Evolutionary conservation across 164 flowering plant species (phyloP).

Genomic region (Piper longum): DNA sequence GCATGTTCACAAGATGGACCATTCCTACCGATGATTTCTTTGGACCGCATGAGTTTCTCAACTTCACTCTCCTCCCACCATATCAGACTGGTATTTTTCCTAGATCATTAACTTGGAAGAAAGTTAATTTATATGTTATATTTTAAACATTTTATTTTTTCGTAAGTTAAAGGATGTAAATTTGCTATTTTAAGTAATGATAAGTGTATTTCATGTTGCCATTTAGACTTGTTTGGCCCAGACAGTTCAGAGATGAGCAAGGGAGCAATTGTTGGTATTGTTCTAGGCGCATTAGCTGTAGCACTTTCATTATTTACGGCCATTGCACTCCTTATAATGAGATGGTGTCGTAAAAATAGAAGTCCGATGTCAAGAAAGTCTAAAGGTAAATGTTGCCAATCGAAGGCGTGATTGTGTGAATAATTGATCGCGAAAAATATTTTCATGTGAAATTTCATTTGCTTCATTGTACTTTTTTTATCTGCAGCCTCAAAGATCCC

Average conservation of each 20-base stretch:
- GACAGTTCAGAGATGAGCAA: constrained; percentile 20
- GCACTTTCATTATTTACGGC: constrained; percentile 20
- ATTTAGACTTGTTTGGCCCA: constrained; percentile 16
- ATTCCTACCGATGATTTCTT: constrained; percentile 32
- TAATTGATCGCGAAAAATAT: no score
- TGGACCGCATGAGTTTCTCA: constrained; percentile 83
- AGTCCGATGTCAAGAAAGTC: constrained; percentile 19
- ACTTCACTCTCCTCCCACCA: constrained; percentile 54
- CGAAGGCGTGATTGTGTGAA: no score
- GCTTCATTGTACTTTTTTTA: no score
- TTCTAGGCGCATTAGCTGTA: constrained; percentile 25
- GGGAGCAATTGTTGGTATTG: constrained; percentile 28
- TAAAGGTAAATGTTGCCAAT: no score
- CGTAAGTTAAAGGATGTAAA: not conserved
- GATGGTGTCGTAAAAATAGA: constrained; percentile 17
- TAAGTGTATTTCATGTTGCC: constrained; percentile 2
- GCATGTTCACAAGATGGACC: constrained; percentile 32
- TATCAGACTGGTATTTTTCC: constrained; percentile 32
- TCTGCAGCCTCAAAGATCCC: constrained; percentile 28
- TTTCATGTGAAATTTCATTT: no score
- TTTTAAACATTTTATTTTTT: not conserved
- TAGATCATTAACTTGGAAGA: not conserved
- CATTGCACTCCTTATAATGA: constrained; percentile 20
- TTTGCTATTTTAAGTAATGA: not conserved
- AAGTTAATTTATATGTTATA: not conserved